These are phyloP conservation scores for Eucalyptus albens DNA, from an alignment of 345 rosid genomes.

Conservation along the genomic window DNA sequence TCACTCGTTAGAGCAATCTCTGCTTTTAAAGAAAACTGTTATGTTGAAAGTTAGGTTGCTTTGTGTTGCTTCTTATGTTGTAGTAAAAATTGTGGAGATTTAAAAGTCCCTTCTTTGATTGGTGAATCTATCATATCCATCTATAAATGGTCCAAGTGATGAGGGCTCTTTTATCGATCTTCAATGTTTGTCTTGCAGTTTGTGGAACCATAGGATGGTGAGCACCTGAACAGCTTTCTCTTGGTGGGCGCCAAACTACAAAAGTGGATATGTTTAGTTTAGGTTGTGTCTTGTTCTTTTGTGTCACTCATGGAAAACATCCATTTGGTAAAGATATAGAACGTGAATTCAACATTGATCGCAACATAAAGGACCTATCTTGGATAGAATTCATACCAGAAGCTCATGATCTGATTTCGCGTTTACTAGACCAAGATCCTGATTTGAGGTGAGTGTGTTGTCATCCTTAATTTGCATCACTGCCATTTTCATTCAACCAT, in stretches of 20 bases:
- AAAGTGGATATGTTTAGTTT: constrained; percentile 78
- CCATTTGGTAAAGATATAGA: background rate
- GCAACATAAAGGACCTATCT: constrained; percentile 42
- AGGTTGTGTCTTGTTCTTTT: constrained; percentile 81
- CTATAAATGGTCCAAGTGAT: background rate
- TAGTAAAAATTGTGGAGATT: background rate
- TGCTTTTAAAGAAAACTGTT: background rate
- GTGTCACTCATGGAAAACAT: constrained; percentile 44
- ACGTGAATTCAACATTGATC: constrained; percentile 23
- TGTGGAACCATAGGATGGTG: constrained; percentile 6
- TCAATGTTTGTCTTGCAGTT: background rate
- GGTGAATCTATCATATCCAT: background rate
- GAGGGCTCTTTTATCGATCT: background rate
- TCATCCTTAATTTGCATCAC: too few species aligned
- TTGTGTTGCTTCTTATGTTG: background rate
- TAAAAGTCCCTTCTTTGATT: background rate
- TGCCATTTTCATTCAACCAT: background rate
- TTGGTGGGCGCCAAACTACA: constrained; percentile 52
- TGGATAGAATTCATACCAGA: background rate
- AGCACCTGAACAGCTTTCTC: constrained; percentile 86
- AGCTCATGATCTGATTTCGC: too few species aligned
- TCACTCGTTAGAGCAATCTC: background rate
- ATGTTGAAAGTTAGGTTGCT: background rate
- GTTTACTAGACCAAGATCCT: too few species aligned
- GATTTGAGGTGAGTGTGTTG: too few species aligned